phyloP scores from a whole-genome alignment of 2,329 filamentous ascomycete species.

The Talaromyces sp. region DNA sequence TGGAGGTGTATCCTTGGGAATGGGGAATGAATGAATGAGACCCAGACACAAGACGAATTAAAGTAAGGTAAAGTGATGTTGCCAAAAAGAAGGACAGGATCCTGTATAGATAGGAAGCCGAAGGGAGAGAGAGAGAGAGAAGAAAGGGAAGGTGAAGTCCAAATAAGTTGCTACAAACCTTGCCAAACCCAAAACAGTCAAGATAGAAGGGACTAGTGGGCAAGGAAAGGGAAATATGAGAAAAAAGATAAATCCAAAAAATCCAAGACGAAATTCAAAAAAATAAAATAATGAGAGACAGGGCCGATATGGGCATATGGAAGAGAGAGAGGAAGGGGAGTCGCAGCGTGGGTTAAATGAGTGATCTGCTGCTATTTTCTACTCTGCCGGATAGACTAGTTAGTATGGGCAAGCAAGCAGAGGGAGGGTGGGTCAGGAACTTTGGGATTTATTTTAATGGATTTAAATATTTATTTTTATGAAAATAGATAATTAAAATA shows the following conservation, averaged over 20 bases:
- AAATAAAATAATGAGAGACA: slow-evolving; percentile 38
- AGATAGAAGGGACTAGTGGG: slow-evolving; percentile 28
- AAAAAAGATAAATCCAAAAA: slow-evolving; percentile 34
- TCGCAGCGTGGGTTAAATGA: slow-evolving; percentile 40
- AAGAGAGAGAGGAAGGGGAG: slow-evolving; percentile 24
- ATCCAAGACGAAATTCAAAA: slow-evolving; percentile 15
- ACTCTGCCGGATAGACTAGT: slow-evolving; percentile 31
- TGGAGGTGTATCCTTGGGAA: slow-evolving; percentile 1
- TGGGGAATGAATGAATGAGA: slow-evolving; percentile 33
- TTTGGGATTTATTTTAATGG: neutral
- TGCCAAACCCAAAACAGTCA: slow-evolving; percentile 35
- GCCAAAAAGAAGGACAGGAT: slow-evolving; percentile 41
- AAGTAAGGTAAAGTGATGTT: slow-evolving; percentile 21
- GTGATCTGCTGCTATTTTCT: slow-evolving; percentile 41
- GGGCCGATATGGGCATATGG: slow-evolving; percentile 29
- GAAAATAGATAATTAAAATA: no score
- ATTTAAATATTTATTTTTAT: slow-evolving; percentile 1
- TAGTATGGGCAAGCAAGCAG: neutral
- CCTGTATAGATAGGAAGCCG: slow-evolving; percentile 28
- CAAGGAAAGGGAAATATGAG: slow-evolving; percentile 29
- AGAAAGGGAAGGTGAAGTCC: slow-evolving; percentile 20
- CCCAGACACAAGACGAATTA: slow-evolving; percentile 28
- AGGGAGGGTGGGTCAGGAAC: slow-evolving; percentile 26
- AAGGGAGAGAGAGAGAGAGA: slow-evolving; percentile 36
- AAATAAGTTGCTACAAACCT: slow-evolving; percentile 26